A percentile compares a stretch with the other conserved stretches of the same genome.
Conservation (phyloP, 1,139 yeast species). For the Yamadazyma spencermartinsiae region DNA sequence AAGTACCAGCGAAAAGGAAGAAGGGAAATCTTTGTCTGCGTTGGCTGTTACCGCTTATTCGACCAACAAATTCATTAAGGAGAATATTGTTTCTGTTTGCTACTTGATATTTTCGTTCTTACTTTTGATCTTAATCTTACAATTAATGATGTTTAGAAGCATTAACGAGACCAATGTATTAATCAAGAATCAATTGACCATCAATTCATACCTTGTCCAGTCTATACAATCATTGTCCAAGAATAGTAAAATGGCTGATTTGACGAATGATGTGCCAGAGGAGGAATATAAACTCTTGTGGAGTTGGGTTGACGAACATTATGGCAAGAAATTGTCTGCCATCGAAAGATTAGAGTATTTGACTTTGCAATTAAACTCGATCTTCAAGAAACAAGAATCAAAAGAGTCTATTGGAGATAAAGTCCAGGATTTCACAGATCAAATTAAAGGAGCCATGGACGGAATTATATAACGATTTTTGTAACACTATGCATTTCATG, state of each 20-base stretch:
- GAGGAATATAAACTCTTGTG: conserved; percentile 17
- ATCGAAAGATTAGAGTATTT: conserved; percentile 27
- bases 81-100: conserved; percentile 20
- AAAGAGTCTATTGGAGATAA: conserved; percentile 10
- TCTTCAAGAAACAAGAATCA: conserved; percentile 11
- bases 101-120: conserved; percentile 24
- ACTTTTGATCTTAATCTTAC: conserved; percentile 23
- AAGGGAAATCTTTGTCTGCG: conserved; percentile 3
- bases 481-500: conserved; percentile 15
- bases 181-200: conserved; percentile 25
- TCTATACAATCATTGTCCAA: conserved; percentile 10
- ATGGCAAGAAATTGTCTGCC: conserved; percentile 21
- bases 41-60: conserved; percentile 8
- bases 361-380: conserved; percentile 20
- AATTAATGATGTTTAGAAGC: conserved; percentile 21
- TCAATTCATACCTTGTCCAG: conserved; percentile 22
- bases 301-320: conserved; percentile 24
- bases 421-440: conserved; percentile 17
- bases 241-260: conserved; percentile 6
- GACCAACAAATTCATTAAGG: conserved; percentile 14
- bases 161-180: conserved; percentile 28
- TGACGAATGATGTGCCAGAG: conserved; percentile 2
- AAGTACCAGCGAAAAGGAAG: not conserved
- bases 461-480: conserved; percentile 10
- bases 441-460: conserved; percentile 13